Conservation (phyloP, 345 rosid species). For the Mangifera indica region DNA sequence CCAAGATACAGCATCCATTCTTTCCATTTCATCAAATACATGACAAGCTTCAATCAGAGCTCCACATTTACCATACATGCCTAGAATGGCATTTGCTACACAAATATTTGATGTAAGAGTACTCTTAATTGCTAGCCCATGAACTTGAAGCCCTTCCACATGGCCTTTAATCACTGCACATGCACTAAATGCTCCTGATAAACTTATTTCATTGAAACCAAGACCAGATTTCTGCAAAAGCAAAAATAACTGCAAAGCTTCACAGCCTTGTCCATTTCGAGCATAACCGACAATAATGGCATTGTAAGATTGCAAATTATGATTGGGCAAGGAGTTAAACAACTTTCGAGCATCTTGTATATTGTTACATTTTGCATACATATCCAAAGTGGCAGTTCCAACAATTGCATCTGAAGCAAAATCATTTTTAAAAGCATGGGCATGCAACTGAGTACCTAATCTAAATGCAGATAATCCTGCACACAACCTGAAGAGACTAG, state of each 20-base stretch:
- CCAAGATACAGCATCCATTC: constrained; percentile 86
- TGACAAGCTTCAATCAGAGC: constrained; percentile 63
- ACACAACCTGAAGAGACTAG: constrained; percentile 80
- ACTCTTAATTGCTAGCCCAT: constrained; percentile 64
- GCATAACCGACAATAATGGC: constrained; percentile 80
- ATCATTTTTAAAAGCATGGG: constrained; percentile 65
- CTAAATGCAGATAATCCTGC: constrained; percentile 57
- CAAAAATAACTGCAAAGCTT: constrained; percentile 62
- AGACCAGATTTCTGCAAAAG: constrained; percentile 51
- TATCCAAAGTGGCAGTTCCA: constrained; percentile 86
- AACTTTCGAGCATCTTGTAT: constrained; percentile 62
- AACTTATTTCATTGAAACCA: constrained; percentile 74
- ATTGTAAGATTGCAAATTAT: constrained; percentile 69
- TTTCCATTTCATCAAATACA: constrained; percentile 68
- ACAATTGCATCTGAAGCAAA: constrained; percentile 68
- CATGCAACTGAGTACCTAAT: constrained; percentile 78
- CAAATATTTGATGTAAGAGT: constrained; percentile 44
- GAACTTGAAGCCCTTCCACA: constrained; percentile 70
- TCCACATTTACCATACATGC: constrained; percentile 92
- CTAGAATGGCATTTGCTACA: constrained; percentile 79
- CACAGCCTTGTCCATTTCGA: constrained; percentile 50
- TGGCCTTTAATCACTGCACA: constrained; percentile 66
- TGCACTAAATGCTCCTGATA: constrained; percentile 84
- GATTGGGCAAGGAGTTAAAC: constrained; percentile 58
- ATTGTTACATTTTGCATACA: constrained; percentile 85